Evolutionary conservation across 2,329 filamentous ascomycete genomes (phyloP).

Genomic region (Metarhizium humberi): DNA sequence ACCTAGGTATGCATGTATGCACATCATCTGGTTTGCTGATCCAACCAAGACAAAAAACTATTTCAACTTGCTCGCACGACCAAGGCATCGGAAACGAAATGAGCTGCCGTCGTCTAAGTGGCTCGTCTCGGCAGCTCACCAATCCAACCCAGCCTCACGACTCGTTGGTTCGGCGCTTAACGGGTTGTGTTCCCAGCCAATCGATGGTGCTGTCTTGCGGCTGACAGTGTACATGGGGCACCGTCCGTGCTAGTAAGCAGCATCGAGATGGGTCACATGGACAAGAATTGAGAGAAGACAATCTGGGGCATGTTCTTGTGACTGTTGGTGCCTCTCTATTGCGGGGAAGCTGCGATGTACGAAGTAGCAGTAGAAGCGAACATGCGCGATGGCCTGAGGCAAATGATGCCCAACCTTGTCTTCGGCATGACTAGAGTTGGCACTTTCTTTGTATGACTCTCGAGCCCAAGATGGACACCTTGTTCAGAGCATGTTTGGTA

Average conservation of each 20-base stretch:
- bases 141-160: not conserved
- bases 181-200: not conserved
- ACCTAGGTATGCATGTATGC: not conserved
- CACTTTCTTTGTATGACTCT: not conserved
- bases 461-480: not conserved
- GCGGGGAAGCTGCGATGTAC: not conserved
- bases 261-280: not conserved
- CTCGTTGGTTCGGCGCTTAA: conserved; percentile 1
- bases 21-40: not conserved
- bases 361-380: not conserved
- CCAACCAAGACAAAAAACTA: not conserved
- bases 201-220: not conserved
- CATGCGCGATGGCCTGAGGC: not conserved
- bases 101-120: not conserved
- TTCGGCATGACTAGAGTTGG: not conserved
- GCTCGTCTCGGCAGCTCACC: not conserved
- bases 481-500: too few relatives aligned
- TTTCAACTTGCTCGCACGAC: not conserved
- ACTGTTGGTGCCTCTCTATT: not conserved
- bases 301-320: not conserved
- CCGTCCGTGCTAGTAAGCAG: not conserved
- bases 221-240: not conserved
- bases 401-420: not conserved
- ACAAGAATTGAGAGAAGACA: not conserved
- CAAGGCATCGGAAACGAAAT: not conserved